Percentiles rank a stretch among this genome's conserved stretches.
phyloP scores from a whole-genome alignment of 2,329 filamentous ascomycete species.

The Colletotrichum somersetense region DNA sequence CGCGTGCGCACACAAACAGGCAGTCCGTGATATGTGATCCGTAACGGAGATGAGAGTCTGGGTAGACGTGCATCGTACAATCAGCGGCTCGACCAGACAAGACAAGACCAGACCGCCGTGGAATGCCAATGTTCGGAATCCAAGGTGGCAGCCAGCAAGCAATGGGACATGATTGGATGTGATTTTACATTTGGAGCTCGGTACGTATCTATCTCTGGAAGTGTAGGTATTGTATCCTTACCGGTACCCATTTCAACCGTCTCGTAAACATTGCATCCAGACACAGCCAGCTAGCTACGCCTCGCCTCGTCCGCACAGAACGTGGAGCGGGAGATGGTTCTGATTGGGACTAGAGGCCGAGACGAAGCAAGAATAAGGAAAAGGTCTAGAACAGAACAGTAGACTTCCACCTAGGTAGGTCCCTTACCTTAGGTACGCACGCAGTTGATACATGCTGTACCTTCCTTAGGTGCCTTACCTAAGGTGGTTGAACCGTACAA shows the following conservation, averaged over 20 bases:
- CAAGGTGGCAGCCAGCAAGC: no score
- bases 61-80: neutral
- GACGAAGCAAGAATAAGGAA: neutral
- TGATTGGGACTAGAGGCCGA: constrained; percentile 5
- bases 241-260: neutral
- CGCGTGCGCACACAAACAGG: neutral
- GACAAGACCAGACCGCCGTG: no score
- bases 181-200: constrained; percentile 19
- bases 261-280: neutral
- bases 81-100: neutral
- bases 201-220: constrained; percentile 8
- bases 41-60: neutral
- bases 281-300: no score
- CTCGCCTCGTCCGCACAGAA: neutral
- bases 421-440: no score
- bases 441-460: neutral
- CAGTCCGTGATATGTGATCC: neutral
- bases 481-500: neutral
- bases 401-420: neutral
- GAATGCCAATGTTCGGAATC: neutral
- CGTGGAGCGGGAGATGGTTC: constrained; percentile 13
- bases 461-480: constrained; percentile 11
- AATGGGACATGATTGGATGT: constrained; percentile 14
- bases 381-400: constrained; percentile 16
- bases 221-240: neutral